phyloP scores from a whole-genome alignment of 2,329 filamentous ascomycete species.

The Colletotrichum sp. region DNA sequence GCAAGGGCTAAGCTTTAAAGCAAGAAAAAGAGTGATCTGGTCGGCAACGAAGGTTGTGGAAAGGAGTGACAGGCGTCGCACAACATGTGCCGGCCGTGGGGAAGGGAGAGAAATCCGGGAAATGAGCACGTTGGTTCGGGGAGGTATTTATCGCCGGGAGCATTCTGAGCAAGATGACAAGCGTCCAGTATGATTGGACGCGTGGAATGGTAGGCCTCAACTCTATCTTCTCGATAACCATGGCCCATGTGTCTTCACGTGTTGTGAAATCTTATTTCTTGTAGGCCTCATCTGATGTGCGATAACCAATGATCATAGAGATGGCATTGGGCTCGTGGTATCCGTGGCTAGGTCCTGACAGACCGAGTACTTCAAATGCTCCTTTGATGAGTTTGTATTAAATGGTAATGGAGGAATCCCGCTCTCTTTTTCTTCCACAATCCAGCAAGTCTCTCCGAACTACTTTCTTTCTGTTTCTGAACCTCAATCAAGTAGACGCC shows the following conservation, averaged over 20 bases:
- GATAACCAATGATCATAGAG: neutral
- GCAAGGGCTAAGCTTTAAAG: neutral
- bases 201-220: neutral
- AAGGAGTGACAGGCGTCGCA: conserved; percentile 16
- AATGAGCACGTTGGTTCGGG: neutral
- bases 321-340: neutral
- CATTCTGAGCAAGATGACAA: neutral
- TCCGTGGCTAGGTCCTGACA: neutral
- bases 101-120: neutral
- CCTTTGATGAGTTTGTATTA: neutral
- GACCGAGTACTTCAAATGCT: neutral
- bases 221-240: neutral
- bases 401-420: neutral
- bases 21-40: neutral
- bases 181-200: neutral
- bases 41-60: neutral
- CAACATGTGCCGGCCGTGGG: conserved; percentile 22
- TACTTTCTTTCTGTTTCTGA: neutral
- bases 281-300: neutral
- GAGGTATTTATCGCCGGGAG: neutral
- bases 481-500: neutral
- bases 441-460: neutral
- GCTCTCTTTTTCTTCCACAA: neutral
- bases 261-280: neutral
- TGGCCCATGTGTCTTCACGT: neutral